Evolutionary conservation across 2,329 filamentous ascomycete species (phyloP).

Genomic region (Colletotrichum lentis): DNA sequence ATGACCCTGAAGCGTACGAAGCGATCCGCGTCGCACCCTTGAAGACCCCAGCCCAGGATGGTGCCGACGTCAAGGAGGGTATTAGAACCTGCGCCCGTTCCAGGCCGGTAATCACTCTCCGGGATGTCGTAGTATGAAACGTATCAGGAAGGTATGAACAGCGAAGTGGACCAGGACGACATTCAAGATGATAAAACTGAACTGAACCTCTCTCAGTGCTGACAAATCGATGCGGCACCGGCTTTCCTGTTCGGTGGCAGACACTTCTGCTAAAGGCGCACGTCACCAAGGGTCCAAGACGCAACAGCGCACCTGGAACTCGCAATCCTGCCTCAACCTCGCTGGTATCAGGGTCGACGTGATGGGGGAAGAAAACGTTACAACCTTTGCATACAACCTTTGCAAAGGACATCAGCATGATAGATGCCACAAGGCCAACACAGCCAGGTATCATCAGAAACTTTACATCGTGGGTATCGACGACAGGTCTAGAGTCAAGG

Average conservation of each 20-base stretch:
- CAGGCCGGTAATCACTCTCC: conserved; percentile 57
- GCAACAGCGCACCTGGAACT: conserved; percentile 42
- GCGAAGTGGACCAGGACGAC: conserved; percentile 69
- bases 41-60: conserved; percentile 71
- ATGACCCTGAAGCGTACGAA: conserved; percentile 76
- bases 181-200: conserved; percentile 60
- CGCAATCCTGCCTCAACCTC: conserved; percentile 44
- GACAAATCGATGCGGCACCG: conserved; percentile 57
- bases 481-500: conserved; percentile 58
- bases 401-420: conserved; percentile 67
- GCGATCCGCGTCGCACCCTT: conserved; percentile 72
- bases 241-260: conserved; percentile 58
- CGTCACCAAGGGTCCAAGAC: conserved; percentile 45
- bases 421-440: conserved; percentile 61
- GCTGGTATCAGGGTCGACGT: too few relatives aligned
- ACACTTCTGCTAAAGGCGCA: conserved; percentile 50
- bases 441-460: conserved; percentile 66
- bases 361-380: conserved; percentile 35
- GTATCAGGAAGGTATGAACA: conserved; percentile 74
- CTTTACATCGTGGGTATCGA: conserved; percentile 72
- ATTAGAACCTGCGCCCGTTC: conserved; percentile 69
- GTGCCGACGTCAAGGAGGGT: conserved; percentile 75
- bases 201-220: conserved; percentile 60
- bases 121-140: conserved; percentile 69
- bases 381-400: conserved; percentile 60